Percentiles rank a stretch among this genome's conserved stretches.
Conservation (phyloP, 352 stramenopile species). For the Pythium scleroteichum region DNA sequence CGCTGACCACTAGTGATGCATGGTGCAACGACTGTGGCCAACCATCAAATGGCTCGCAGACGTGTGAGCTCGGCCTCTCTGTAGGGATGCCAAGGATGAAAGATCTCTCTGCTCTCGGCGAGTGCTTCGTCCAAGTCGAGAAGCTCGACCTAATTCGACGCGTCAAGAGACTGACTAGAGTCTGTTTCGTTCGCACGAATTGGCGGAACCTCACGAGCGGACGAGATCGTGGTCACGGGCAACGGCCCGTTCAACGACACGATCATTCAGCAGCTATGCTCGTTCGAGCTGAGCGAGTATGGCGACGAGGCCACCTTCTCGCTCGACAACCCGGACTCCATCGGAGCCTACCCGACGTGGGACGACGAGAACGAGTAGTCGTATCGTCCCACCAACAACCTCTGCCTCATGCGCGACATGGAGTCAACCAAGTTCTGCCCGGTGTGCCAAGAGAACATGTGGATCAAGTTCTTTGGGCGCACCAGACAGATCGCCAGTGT, state of each 20-base stretch:
- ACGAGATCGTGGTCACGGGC: constrained; percentile 1
- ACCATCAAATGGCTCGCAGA: no score
- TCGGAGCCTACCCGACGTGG: constrained; percentile 33
- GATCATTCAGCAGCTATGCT: neutral
- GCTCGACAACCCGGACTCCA: constrained; percentile 17
- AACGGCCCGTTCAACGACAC: neutral
- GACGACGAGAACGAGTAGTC: constrained; percentile 26
- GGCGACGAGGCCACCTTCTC: neutral
- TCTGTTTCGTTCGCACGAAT: no score
- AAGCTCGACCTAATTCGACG: no score
- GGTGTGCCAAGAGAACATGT: constrained; percentile 38
- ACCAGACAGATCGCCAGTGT: constrained; percentile 31
- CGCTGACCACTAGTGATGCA: no score
- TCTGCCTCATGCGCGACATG: constrained; percentile 42
- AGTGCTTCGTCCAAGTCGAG: no score
- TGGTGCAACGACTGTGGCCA: no score
- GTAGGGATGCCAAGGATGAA: no score
- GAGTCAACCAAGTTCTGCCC: constrained; percentile 30
- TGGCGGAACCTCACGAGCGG: no score
- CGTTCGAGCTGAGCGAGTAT: neutral
- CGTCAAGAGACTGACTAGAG: no score
- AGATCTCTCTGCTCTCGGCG: no score
- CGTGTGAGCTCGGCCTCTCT: no score
- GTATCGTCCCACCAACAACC: constrained; percentile 33
- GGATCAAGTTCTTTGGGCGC: constrained; percentile 29